Percentiles rank a stretch among this genome's conserved stretches.
These are phyloP conservation scores for Akanthomyces muscarius DNA, from an alignment of 2,329 filamentous ascomycete genomes.

Conservation along the genomic window DNA sequence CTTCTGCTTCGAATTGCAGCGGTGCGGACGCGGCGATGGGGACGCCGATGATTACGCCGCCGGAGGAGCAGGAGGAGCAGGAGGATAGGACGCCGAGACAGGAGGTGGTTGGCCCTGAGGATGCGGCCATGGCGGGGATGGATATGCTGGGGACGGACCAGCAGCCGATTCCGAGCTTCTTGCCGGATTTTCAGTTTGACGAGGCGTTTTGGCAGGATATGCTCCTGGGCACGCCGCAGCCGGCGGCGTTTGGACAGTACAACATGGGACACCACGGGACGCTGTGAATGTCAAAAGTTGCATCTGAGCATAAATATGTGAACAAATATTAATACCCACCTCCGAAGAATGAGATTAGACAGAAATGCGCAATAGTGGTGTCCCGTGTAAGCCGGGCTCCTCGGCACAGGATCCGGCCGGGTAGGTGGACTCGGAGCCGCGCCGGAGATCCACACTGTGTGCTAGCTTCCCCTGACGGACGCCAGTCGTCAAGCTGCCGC, in stretches of 20 bases:
- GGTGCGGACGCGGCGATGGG: background rate
- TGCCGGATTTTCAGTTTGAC: slow-evolving; percentile 11
- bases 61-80: background rate
- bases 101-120: background rate
- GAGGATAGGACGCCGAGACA: background rate
- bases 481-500: background rate
- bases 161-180: background rate
- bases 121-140: background rate
- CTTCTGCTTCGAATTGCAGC: background rate
- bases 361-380: background rate
- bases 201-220: slow-evolving; percentile 15
- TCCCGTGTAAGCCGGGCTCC: background rate
- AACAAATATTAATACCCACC: too few species aligned
- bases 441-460: background rate
- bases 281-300: background rate
- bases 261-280: background rate
- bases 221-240: slow-evolving; percentile 3
- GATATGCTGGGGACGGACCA: background rate
- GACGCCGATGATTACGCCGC: background rate
- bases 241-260: background rate
- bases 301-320: too few species aligned
- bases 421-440: background rate
- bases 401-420: background rate
- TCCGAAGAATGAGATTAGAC: too few species aligned
- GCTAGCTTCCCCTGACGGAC: background rate